A percentile compares a stretch with the other conserved stretches of the same genome.
Conservation (phyloP, 208 protist genomes). For the Entamoeba moshkovskii region DNA sequence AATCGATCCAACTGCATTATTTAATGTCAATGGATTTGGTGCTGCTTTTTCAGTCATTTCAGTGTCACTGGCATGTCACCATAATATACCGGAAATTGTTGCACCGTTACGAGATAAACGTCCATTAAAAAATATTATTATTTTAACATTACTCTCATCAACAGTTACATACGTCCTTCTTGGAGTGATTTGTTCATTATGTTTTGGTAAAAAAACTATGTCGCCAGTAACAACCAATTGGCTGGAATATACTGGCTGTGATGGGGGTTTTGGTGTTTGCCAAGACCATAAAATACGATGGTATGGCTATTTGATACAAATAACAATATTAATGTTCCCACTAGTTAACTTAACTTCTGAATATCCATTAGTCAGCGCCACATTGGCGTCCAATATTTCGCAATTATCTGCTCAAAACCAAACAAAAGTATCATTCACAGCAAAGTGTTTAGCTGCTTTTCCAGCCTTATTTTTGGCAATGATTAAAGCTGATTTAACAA, state of each 20-base stretch:
- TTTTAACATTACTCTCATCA: not conserved
- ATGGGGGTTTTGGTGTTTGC: not conserved
- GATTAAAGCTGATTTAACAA: not conserved
- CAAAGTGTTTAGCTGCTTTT: not conserved
- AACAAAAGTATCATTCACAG: not conserved
- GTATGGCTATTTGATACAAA: not conserved
- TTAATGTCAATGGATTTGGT: not conserved
- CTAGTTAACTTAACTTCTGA: not conserved
- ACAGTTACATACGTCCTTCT: not conserved
- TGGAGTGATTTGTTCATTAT: not conserved
- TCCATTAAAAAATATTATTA: not conserved
- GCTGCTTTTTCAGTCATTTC: not conserved
- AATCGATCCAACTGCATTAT: not conserved
- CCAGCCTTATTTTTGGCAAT: not conserved
- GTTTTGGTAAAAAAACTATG: not conserved
- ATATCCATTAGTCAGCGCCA: not conserved
- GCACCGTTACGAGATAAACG: not conserved
- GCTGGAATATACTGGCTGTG: not conserved
- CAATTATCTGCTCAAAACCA: not conserved
- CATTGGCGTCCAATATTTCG: not conserved
- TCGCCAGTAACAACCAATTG: not conserved
- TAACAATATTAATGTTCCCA: not conserved
- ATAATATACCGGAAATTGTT: not conserved
- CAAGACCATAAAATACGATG: not conserved
- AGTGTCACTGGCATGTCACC: not conserved